Conservation (phyloP, 2,329 filamentous ascomycete genomes). For the Amphichorda felina region DNA sequence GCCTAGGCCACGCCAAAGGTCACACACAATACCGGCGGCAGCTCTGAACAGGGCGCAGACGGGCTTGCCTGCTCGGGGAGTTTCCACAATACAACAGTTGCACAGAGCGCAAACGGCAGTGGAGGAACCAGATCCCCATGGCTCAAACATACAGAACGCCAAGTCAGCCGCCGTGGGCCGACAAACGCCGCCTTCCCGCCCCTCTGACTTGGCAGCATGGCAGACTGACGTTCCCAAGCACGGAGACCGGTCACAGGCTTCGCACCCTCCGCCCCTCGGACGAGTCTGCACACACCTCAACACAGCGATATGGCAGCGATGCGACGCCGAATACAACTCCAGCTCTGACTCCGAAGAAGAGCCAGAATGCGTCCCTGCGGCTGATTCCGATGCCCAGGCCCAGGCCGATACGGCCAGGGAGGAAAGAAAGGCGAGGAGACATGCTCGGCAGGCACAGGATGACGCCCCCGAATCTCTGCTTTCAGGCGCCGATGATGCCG, state of each 20-base stretch:
- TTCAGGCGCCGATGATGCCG: conserved; percentile 9
- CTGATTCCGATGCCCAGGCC: background rate
- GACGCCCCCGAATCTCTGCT: conserved; percentile 1
- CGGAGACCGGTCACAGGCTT: background rate
- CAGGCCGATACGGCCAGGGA: background rate
- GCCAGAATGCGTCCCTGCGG: background rate
- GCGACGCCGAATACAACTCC: conserved; percentile 8
- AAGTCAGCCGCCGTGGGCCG: no score
- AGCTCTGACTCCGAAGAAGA: conserved; percentile 1
- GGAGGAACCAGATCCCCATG: no score
- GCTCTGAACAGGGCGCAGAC: background rate
- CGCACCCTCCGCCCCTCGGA: conserved; percentile 6
- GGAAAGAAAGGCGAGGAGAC: background rate
- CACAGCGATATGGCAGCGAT: conserved; percentile 11
- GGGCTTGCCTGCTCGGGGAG: background rate
- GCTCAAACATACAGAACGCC: no score
- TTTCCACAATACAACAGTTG: no score
- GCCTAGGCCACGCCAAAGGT: background rate
- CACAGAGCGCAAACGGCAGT: no score
- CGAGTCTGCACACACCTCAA: conserved; percentile 16
- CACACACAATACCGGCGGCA: background rate
- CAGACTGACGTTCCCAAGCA: background rate
- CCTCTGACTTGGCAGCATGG: background rate
- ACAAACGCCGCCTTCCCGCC: background rate
- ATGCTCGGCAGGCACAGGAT: conserved; percentile 3